Evolutionary conservation across 495 filamentous ascomycete species (phyloP), one percentile per base, ranked within the genome.

Genomic region (Neurospora cerealis): DNA sequence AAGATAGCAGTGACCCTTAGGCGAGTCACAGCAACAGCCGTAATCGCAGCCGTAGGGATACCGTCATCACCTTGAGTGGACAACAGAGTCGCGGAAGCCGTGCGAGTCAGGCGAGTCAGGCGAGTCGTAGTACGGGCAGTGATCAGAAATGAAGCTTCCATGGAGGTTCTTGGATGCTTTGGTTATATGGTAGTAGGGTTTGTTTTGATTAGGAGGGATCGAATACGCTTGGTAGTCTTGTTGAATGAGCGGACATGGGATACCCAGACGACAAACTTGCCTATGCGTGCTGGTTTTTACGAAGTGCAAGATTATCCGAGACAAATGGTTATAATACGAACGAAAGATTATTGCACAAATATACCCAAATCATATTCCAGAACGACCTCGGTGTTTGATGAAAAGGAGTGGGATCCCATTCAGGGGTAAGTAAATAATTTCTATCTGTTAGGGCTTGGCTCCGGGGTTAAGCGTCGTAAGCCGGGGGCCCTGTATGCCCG

Each of bases 1-100:
- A 41, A 36, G 71, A 69, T n/a, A 72, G 60, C 32, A 34, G 71
- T 72, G 71, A 36, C 32, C 71, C 71, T 66, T 60, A 72, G 44
- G 44, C 42, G 28, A 34, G 42, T 60, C 54, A 72, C 71, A 72
- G 38, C 42, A 37, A 62, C 15, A 66, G 54, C 54, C 54, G 54
- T 62, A 62, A 62, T 62, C 54, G 54, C 24, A 62, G 54, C 28
- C 54, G 54, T 28, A 66, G 54, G 28, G 54, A 66, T 66, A 66
- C 54, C 6, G 54, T 66, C 54, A 66, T 66, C 7, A 66, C 28
- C 5, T 19, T 34, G 54, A 66, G 54, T 34, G 54, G 28, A 34
- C 54, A 66, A 19, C 54, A 34, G 54, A 66, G 28, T 66, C 54
- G 54, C 32, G 54, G 54, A 17, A 66, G 54, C 54, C 54, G 28